These are phyloP conservation scores for Fusarium devonianum DNA, from an alignment of 2,329 filamentous ascomycete genomes.

Conservation along the genomic window DNA sequence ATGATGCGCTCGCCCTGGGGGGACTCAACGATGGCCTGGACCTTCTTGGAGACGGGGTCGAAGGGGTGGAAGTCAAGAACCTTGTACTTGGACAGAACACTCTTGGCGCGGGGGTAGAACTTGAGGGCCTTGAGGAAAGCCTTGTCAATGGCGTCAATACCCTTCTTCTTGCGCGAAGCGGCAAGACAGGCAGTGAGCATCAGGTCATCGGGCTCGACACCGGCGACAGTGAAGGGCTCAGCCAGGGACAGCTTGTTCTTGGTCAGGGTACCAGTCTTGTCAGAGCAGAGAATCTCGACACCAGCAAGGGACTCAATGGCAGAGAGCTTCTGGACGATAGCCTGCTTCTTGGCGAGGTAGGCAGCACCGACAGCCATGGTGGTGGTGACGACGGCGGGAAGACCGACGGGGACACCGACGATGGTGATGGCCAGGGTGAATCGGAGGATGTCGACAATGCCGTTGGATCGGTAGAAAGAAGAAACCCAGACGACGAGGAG, in stretches of 20 bases:
- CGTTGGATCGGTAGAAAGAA: slow-evolving; percentile 86
- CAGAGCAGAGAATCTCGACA: slow-evolving; percentile 92
- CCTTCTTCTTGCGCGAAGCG: slow-evolving; percentile 93
- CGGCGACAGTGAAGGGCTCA: slow-evolving; percentile 82
- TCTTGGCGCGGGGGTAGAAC: slow-evolving; percentile 83
- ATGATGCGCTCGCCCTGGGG: slow-evolving; percentile 83
- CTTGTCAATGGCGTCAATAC: slow-evolving; percentile 94
- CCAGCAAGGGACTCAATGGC: slow-evolving; percentile 92
- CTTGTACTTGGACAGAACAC: slow-evolving; percentile 81
- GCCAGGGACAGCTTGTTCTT: slow-evolving; percentile 92
- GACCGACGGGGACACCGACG: slow-evolving; percentile 90
- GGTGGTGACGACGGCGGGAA: slow-evolving; percentile 90
- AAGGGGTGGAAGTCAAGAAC: slow-evolving; percentile 87
- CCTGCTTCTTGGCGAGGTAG: slow-evolving; percentile 90
- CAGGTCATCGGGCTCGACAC: slow-evolving; percentile 84
- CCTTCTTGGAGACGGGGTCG: slow-evolving; percentile 93
- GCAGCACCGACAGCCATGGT: slow-evolving; percentile 94
- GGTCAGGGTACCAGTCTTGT: slow-evolving; percentile 92
- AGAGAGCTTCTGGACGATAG: slow-evolving; percentile 90
- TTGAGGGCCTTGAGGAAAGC: slow-evolving; percentile 88
- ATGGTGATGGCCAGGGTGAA: slow-evolving; percentile 91
- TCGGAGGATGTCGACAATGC: slow-evolving; percentile 78
- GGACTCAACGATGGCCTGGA: slow-evolving; percentile 82
- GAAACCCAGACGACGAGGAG: slow-evolving; percentile 85
- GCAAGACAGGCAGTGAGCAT: slow-evolving; percentile 93